Base-by-base conservation (phyloP, 2,329 filamentous ascomycete genomes). In the Venturiaceae sp. region DNA sequence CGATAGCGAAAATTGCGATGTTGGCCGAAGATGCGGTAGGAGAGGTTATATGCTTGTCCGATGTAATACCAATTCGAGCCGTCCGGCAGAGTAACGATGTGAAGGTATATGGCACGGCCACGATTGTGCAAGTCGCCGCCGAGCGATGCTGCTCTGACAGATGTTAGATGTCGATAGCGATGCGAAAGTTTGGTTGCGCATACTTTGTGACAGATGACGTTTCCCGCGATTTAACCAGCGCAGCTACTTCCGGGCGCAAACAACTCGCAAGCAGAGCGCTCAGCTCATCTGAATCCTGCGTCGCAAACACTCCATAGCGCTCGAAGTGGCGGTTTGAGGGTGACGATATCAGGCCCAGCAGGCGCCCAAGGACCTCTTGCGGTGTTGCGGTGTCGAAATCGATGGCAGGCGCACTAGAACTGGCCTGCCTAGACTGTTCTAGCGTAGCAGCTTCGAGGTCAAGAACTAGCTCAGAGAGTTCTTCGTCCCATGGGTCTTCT, bases 1-100 rank as follows among this genome's bases (percentile, higher is more conserved):
- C 70, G 62, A 52, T 71, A 69, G 9, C 70, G 64, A 41, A 71
- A 72, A 30, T 71, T 68, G 1, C 63, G 52, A 54, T 72, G 70
- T 58, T 72, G 66, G 1, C 62, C 64, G 8, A 67, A 60, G 26
- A 63, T 36, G 11, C 69, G 65, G 13, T 58, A 34, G 5, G 64
- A 62, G 1, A 71, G 58, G n/a, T 64, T 63, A 1, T n/a, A 61
- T 1, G 66, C 62, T 60, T 72, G 70, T 6, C 70, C 70, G 9
- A 71, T 60, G 60, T 72, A 71, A 1, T 66, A 28, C 21, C 30
- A 37, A 13, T 37, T 39, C 34, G 36, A 32, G 52, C 30, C 30
- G 23, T 53, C 28, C 1, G 46, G 23, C n/a, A 33, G 44, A 8
- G 60, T 23, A 11, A 60, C 21, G 28, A 57, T 53, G 33, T 60